Percentiles rank a stretch among this genome's conserved stretches.
Evolutionary conservation across 192 early-diverging fungal genomes (phyloP).

Genomic region (Linnemannia zychae): DNA sequence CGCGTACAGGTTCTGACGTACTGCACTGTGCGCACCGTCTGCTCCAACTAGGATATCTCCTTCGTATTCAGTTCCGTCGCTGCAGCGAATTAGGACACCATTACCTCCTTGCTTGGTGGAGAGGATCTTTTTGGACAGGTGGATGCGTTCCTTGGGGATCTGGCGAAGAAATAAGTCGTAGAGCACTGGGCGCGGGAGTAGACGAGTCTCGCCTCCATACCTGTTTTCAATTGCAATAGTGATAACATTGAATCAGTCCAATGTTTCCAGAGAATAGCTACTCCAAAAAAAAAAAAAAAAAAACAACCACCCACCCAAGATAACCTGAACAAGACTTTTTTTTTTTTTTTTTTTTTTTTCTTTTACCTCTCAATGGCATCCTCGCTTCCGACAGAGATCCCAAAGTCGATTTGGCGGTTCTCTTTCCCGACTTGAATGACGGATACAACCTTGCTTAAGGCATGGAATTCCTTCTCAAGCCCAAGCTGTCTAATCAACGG

Average conservation of each 20-base stretch:
- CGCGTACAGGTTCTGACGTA: constrained; percentile 23
- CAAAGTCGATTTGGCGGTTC: background rate
- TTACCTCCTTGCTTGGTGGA: background rate
- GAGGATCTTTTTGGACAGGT: constrained; percentile 22
- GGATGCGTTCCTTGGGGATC: constrained; percentile 14
- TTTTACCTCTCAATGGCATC: background rate
- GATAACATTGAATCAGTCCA: too few relatives aligned
- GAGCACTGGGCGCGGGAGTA: constrained; percentile 12
- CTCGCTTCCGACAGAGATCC: background rate
- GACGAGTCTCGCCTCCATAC: background rate
- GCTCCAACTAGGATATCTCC: constrained; percentile 50
- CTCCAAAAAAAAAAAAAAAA: too few relatives aligned
- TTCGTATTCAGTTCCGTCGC: constrained; percentile 11
- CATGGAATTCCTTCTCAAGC: background rate
- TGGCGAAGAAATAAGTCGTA: constrained; percentile 5
- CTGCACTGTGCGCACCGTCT: constrained; percentile 38
- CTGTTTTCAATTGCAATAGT: too few relatives aligned
- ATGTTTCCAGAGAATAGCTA: too few relatives aligned
- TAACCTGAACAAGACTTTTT: too few relatives aligned
- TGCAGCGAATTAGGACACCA: constrained; percentile 25
- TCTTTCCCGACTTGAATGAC: background rate
- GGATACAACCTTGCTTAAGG: background rate
- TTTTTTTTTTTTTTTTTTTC: too few relatives aligned
- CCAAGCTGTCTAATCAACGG: background rate
- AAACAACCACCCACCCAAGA: too few relatives aligned